These are phyloP conservation scores for Fusarium marasasianum DNA, from an alignment of 2,329 filamentous ascomycete species.

Conservation along the genomic window DNA sequence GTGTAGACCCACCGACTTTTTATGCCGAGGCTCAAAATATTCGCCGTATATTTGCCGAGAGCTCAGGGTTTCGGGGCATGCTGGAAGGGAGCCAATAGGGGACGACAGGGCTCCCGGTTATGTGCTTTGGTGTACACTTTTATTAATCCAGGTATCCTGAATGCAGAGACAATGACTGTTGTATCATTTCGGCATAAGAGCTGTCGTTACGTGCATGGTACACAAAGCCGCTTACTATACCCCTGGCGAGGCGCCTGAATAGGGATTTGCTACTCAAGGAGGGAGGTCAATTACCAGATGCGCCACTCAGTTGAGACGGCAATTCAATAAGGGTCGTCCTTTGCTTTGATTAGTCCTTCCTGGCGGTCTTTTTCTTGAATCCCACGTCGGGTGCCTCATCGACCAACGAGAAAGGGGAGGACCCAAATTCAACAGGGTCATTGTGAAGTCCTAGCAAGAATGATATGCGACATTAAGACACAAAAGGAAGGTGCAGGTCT, in stretches of 20 bases:
- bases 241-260: background rate
- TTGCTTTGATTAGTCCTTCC: background rate
- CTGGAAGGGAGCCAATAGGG: no score
- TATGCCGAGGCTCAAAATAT: no score
- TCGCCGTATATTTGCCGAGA: no score
- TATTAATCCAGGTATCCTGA: no score
- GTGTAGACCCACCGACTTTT: no score
- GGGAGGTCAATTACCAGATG: accelerated
- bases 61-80: no score
- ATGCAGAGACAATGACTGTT: background rate
- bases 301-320: accelerated
- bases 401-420: background rate
- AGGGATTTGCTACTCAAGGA: background rate
- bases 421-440: accelerated
- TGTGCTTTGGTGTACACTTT: no score
- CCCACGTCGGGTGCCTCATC: background rate
- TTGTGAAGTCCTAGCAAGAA: background rate
- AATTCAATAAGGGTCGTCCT: accelerated
- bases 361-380: background rate
- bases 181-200: background rate
- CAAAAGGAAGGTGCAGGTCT: background rate
- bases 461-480: background rate
- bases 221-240: background rate
- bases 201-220: background rate
- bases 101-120: no score